Evolutionary conservation across 805 yeast genomes (phyloP), one percentile per base, ranked within the genome.

Genomic region (Kodamaea fukazawae): DNA sequence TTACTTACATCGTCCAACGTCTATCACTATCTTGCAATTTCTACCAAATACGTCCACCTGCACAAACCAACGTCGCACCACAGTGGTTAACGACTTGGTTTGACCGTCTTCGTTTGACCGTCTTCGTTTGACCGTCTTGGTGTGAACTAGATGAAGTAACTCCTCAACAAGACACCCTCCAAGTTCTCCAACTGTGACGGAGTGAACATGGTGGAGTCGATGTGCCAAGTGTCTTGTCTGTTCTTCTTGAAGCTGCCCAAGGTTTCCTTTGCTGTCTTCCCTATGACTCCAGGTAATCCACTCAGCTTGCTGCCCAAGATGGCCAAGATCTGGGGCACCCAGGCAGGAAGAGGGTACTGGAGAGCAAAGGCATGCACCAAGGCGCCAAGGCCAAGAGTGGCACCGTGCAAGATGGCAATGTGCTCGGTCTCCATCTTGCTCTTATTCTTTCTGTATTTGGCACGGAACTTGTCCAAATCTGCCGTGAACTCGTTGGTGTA

Each of bases 191-290:
- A 68, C 60, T 91, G 95, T 4, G 83, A 86, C 35, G 74, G 78
- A 7, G 81, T 78, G 58, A 91, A 93, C 10, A 75, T 78, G 48
- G 71, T 71, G 44, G 84, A 75, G 57, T 91, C 99, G 43, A 88
- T 77, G 53, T 86, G 95, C 99, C 99, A 91, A 0, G 97, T 88
- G 53, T 91, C 99, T 43, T 90, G 95, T 48, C 98, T 76, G 4
- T 87, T 79, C 66, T 89, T 89, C 59, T 90, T 91, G 66, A 93
- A 93, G 46, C 79, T 82, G 47, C 95, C 82, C 36, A 91, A 70
- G 2, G 78, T 75, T 23, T 80, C 81, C 60, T 91, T 91, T 5
- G 96, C 95, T 1, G 95, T 76, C 40, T 82, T 77, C 1, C 96
- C 96, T 20, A 85, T 78, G 38, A 81, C 58, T 6, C 97, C 97